Conservation (phyloP, 1,284 basidiomycete species). For the Irpex sp. region DNA sequence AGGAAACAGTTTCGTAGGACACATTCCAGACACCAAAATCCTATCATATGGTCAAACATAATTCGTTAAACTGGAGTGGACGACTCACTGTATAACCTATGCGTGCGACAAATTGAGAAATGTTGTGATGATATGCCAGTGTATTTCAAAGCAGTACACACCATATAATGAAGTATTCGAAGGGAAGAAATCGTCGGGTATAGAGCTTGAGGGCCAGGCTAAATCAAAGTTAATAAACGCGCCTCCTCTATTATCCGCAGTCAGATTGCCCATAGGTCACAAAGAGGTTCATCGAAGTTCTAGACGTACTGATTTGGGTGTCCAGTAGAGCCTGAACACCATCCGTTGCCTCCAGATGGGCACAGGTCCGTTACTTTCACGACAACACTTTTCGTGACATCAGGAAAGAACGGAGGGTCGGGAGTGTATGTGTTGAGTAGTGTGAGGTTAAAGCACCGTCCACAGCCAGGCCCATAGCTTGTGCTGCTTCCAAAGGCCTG, state of each 20-base stretch:
- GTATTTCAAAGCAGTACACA: conserved; percentile 22
- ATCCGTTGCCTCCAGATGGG: conserved; percentile 53
- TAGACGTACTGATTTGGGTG: conserved; percentile 56
- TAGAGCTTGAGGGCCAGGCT: conserved; percentile 68
- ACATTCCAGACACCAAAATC: conserved; percentile 85
- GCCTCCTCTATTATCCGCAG: conserved; percentile 44
- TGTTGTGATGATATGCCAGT: neutral
- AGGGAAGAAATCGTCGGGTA: conserved; percentile 69
- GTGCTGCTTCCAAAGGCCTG: conserved; percentile 72
- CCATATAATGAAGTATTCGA: conserved; percentile 60
- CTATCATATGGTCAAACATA: conserved; percentile 28
- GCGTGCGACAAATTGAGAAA: neutral
- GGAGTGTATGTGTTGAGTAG: conserved; percentile 63
- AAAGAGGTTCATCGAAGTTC: neutral
- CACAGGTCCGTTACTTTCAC: conserved; percentile 71
- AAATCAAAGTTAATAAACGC: conserved; percentile 74
- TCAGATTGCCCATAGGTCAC: neutral
- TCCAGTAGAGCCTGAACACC: conserved; percentile 63
- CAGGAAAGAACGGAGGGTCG: conserved; percentile 66
- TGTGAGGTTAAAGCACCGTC: conserved; percentile 73
- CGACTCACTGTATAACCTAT: conserved; percentile 40
- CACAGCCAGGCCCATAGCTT: conserved; percentile 73
- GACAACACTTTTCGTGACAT: conserved; percentile 57
- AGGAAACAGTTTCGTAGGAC: conserved; percentile 60
- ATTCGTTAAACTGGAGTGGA: neutral